phyloP scores from a whole-genome alignment of 1,284 basidiomycete genomes.

The Heliocybe sulcata region DNA sequence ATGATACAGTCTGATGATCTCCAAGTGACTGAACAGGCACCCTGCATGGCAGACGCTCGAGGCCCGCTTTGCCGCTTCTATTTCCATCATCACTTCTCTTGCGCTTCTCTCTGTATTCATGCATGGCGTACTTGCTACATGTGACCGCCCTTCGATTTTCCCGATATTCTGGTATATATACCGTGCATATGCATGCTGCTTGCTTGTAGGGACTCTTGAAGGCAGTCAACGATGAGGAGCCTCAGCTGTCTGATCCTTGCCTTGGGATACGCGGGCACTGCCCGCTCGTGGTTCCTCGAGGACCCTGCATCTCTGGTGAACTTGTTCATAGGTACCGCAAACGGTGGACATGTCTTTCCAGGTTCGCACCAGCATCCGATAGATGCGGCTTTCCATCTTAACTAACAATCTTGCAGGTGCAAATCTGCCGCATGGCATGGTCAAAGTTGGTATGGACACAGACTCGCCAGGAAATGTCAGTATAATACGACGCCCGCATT shows the following conservation, averaged over 20 bases:
- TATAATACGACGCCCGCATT: conserved; percentile 1
- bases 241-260: background rate
- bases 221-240: background rate
- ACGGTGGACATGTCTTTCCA: conserved; percentile 57
- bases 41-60: background rate
- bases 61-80: background rate
- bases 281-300: conserved; percentile 5
- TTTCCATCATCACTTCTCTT: background rate
- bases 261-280: background rate
- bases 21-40: too few relatives aligned
- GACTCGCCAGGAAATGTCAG: conserved; percentile 52
- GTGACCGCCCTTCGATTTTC: background rate
- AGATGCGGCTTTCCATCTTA: background rate
- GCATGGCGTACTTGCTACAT: background rate
- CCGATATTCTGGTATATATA: background rate
- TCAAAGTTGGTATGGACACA: conserved; percentile 59
- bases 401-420: conserved; percentile 30
- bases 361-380: conserved; percentile 24
- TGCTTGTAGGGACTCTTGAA: background rate
- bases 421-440: conserved; percentile 61
- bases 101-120: background rate
- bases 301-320: conserved; percentile 34
- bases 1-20: too few relatives aligned
- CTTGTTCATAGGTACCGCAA: conserved; percentile 50
- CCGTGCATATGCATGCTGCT: background rate